Evolutionary conservation across 139 green algal species (phyloP), one percentile per base, ranked within the genome.

Genomic region (Chlamydomonas sphaeroides): DNA sequence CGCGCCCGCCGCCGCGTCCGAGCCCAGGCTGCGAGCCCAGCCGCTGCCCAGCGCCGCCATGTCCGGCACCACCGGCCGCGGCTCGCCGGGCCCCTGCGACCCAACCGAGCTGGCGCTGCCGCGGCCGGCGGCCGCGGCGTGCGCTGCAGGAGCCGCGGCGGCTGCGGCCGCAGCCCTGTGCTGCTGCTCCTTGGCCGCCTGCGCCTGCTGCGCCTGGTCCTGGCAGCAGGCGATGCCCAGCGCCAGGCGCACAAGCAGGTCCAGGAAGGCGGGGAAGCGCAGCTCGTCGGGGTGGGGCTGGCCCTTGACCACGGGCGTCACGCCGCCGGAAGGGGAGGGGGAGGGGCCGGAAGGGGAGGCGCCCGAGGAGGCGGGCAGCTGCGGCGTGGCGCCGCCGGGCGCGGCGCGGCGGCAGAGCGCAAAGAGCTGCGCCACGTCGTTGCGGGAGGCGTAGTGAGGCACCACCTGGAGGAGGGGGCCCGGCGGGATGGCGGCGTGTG

Each of bases 261-360:
- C 76, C 25, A 65, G 61, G 33, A 83, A 83, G 0, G 26, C 76
- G 0, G 76, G 76, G 35, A 74, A 83, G 32, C 76, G 76, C 30
- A 83, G 56, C 62, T 83, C 76, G 0, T 74, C 76, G 1, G 76
- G 62, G 26, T 65, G 62, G 3, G 35, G 11, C 42, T 73, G 62
- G 15, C 45, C 26, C 35, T 70, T 70, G 33, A 35, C n/a, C 59
- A 66, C 59, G 26, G 30, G 8, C 6, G 6, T n/a, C n/a, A 38
- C n/a, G 59, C 59, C 59, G 21, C 53, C 23, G 53, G 21, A 14
- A 10, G 23, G 21, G 53, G 53, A 14, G 17, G 53, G 21, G 53
- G 18, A 28, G 23, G 21, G 20, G 53, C 21, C 15, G 21, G 53
- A 18, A 28, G 15, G 21, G 18, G 21, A 11, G 18, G 20, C 18